These are phyloP conservation scores for Piper longum DNA, from an alignment of 164 flowering plant species.

Conservation along the genomic window DNA sequence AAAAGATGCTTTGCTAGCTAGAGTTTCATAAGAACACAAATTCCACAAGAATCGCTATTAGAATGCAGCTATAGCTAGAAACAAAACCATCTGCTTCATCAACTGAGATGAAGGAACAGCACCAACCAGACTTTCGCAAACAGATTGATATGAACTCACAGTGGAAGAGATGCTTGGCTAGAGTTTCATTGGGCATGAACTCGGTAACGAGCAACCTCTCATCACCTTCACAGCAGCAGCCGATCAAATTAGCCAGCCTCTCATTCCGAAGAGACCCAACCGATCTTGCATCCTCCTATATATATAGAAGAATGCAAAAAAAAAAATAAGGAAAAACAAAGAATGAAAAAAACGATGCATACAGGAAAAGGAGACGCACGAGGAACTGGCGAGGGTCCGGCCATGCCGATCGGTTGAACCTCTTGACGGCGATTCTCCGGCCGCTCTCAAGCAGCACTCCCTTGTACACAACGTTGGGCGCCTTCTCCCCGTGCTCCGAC, in stretches of 20 bases:
- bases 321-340: background rate
- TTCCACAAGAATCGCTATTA: too few relatives aligned
- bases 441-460: slow-evolving; percentile 41
- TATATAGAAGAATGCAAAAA: background rate
- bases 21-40: too few relatives aligned
- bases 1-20: too few relatives aligned
- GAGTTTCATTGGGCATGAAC: slow-evolving; percentile 82
- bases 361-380: slow-evolving; percentile 22
- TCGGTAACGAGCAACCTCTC: slow-evolving; percentile 84
- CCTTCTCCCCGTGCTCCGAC: slow-evolving; percentile 92
- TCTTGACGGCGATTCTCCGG: slow-evolving; percentile 69
- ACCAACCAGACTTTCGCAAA: too few relatives aligned
- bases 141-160: slow-evolving; percentile 29
- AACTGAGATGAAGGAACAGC: too few relatives aligned
- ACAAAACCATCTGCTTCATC: too few relatives aligned
- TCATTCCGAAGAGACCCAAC: slow-evolving; percentile 76
- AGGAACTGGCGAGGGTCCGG: slow-evolving; percentile 86
- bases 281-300: slow-evolving; percentile 68
- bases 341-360: background rate
- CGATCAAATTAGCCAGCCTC: slow-evolving; percentile 66
- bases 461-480: slow-evolving; percentile 85
- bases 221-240: slow-evolving; percentile 69
- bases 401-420: slow-evolving; percentile 78
- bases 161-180: slow-evolving; percentile 85
- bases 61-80: too few relatives aligned